A percentile compares a stretch with the other conserved stretches of the same genome.
phyloP scores from a whole-genome alignment of 176 grass and related monocot species.

The Aegilops bicornis region DNA sequence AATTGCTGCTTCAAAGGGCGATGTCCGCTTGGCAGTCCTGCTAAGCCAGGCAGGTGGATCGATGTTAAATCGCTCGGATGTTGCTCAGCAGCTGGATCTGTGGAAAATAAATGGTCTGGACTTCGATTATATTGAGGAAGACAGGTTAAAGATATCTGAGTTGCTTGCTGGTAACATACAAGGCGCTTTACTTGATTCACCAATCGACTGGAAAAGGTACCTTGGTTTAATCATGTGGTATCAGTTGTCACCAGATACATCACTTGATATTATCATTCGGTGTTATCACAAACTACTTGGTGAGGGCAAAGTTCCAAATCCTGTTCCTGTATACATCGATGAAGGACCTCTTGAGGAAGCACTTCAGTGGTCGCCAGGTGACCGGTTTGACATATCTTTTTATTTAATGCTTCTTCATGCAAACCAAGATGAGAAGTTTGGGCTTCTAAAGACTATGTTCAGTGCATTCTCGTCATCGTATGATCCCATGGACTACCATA shows the following conservation, averaged over 20 bases:
- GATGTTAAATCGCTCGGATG: constrained; percentile 70
- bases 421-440: constrained; percentile 54
- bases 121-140: constrained; percentile 78
- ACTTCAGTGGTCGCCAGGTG: constrained; percentile 59
- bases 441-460: constrained; percentile 77
- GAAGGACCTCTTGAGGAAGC: constrained; percentile 80
- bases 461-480: constrained; percentile 86
- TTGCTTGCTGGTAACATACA: constrained; percentile 81
- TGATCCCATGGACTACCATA: constrained; percentile 92
- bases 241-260: constrained; percentile 72
- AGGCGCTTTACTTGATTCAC: constrained; percentile 58
- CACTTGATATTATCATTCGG: constrained; percentile 58
- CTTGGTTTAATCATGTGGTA: constrained; percentile 91
- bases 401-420: constrained; percentile 98
- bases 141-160: constrained; percentile 83
- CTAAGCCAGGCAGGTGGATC: constrained; percentile 89
- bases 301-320: constrained; percentile 83
- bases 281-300: constrained; percentile 69
- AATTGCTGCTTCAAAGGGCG: constrained; percentile 75
- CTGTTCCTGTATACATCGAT: constrained; percentile 89
- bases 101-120: constrained; percentile 92
- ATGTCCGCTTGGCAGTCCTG: constrained; percentile 75
- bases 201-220: constrained; percentile 91
- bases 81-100: constrained; percentile 71
- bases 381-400: constrained; percentile 78